phyloP scores from a whole-genome alignment of 2,329 filamentous ascomycete genomes.

The Diaporthe capsici region DNA sequence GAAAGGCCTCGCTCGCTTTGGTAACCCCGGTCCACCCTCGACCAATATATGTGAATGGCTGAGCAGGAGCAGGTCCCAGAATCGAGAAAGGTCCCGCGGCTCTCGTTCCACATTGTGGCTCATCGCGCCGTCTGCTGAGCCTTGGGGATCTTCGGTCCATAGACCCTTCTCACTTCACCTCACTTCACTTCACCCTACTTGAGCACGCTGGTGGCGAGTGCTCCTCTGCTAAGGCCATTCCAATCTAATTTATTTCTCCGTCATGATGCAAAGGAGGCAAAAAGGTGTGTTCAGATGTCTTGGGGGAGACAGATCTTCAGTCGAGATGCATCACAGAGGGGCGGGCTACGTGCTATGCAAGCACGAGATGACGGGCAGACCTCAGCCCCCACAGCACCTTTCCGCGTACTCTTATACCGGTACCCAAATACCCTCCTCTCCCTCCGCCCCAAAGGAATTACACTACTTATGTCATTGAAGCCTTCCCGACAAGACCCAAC shows the following conservation, averaged over 20 bases:
- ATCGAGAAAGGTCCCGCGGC: neutral
- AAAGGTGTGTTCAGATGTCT: neutral
- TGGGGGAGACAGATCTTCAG: neutral
- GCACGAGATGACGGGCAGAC: conserved; percentile 16
- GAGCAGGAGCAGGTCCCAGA: conserved; percentile 19
- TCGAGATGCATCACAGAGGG: conserved; percentile 20
- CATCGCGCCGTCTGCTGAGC: conserved; percentile 29
- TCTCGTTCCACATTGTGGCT: conserved; percentile 30
- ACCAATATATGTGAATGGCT: conserved; percentile 21
- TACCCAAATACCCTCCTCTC: conserved; percentile 19
- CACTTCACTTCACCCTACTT: neutral
- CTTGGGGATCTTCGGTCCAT: conserved; percentile 18
- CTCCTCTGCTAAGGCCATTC: neutral
- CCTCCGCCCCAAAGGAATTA: neutral
- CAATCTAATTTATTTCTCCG: neutral
- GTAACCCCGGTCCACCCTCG: conserved; percentile 2
- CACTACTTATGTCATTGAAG: neutral
- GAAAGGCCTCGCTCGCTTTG: conserved; percentile 2
- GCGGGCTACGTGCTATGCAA: conserved; percentile 9
- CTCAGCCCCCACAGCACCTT: conserved; percentile 33
- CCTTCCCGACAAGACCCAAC: neutral
- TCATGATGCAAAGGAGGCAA: neutral
- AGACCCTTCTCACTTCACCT: neutral
- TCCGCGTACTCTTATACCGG: conserved; percentile 21
- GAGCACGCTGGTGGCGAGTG: neutral